Evolutionary conservation across 345 rosid species (phyloP), one percentile per base, ranked within the genome.

Genomic region (Combretum micranthum): DNA sequence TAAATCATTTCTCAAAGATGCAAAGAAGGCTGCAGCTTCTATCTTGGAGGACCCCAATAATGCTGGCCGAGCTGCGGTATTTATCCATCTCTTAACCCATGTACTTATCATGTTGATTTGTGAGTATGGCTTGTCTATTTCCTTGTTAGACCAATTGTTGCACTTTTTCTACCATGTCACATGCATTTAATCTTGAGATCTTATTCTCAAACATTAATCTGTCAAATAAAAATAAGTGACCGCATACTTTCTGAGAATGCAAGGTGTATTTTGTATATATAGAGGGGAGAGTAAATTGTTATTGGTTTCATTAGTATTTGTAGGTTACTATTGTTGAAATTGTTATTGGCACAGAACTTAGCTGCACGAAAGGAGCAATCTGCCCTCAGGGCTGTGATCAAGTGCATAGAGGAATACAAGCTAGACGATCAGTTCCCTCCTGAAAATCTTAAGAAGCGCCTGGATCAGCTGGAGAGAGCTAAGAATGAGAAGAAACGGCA

Each of bases 391-490:
- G 83, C 97, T 13, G 96, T 93, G 46, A 75, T 93, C 53, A 93
- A 85, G 67, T 93, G 99, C 90, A 87, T 93, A 47, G 99, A 87
- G 75, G 99, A 93, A 75, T 93, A 93, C 88, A 83, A 89, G 71
- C 88, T 93, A 15, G 95, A 79, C 62, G 75, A 76, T 16, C 85
- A 79, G 60, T 81, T 93, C 75, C 92, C 95, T 12, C 88, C 95
- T 16, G 97, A 85, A 72, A 93, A 89, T 63, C 97, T 93, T 51
- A 89, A 89, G 87, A 93, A 89, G 63, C 95, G 99, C 19, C 86
- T 93, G 48, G 97, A 89, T 20, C 99, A 93, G 80, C 81, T 93
- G n/a, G 99, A 93, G 81, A 89, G 83, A 83, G 78, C 62, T 67
- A 93, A 93, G 89, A 76, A 72, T 0, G 99, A 93, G 75, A 93